Conservation (phyloP, 805 yeast species). For the Debaryomyces maramus region DNA sequence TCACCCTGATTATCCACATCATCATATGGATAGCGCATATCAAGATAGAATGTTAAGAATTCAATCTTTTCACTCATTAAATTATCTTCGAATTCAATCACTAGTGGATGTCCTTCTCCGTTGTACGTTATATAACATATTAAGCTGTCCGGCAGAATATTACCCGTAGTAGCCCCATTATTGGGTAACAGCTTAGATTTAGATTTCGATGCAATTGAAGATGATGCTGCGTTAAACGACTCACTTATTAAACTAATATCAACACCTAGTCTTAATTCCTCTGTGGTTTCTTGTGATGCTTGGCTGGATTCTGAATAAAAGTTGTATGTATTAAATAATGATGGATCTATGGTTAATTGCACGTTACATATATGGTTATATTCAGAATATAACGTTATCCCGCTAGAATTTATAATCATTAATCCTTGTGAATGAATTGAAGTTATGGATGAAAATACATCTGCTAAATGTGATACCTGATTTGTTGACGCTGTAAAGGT, state of each 20-base stretch:
- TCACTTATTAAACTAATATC: conserved; percentile 37
- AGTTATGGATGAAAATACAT: conserved; percentile 32
- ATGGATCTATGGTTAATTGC: conserved; percentile 35
- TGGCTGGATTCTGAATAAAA: conserved; percentile 13
- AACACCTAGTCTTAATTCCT: conserved; percentile 29
- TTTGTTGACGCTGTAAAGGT: conserved; percentile 37
- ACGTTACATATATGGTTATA: conserved; percentile 38
- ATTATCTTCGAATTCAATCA: conserved; percentile 42
- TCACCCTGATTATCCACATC: conserved; percentile 16
- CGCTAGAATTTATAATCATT: conserved; percentile 31
- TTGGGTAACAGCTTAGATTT: conserved; percentile 4
- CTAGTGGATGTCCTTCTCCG: conserved; percentile 41
- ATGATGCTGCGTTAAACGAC: conserved; percentile 34
- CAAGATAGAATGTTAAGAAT: conserved; percentile 38
- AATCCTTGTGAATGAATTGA: conserved; percentile 35
- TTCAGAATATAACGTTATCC: conserved; percentile 35
- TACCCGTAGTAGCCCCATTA: not conserved
- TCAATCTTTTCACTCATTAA: conserved; percentile 42
- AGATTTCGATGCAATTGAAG: conserved; percentile 12
- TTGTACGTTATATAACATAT: conserved; percentile 37
- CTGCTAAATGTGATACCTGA: conserved; percentile 40
- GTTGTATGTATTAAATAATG: conserved; percentile 33
- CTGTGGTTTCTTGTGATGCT: conserved; percentile 1
- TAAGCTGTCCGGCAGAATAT: conserved; percentile 17
- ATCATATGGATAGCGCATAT: conserved; percentile 26